Evolutionary conservation across 805 yeast species (phyloP).

Genomic region (Soucietia sequanensis): DNA sequence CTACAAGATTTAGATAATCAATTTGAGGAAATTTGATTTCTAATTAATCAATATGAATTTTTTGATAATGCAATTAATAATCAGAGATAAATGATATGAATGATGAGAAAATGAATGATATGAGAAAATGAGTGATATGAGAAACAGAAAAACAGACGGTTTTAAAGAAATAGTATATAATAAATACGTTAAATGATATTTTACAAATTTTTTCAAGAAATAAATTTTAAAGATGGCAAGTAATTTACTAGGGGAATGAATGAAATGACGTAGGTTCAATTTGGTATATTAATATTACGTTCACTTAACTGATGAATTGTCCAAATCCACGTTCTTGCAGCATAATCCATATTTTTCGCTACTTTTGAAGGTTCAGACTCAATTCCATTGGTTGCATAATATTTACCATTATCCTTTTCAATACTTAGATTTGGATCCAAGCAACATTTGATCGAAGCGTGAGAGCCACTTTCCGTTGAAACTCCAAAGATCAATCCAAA

Average conservation of each 20-base stretch:
- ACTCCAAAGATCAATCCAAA: conserved; percentile 72
- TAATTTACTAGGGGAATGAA: too few relatives aligned
- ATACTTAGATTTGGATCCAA: conserved; percentile 49
- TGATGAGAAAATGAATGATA: conserved; percentile 1
- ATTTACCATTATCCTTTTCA: conserved; percentile 67
- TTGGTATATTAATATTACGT: conserved; percentile 36
- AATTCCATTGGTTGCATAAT: conserved; percentile 59
- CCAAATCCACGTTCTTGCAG: conserved; percentile 79
- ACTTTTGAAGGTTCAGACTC: conserved; percentile 56
- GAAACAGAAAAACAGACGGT: neutral
- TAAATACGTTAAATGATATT: too few relatives aligned
- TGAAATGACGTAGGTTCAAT: conserved; percentile 2
- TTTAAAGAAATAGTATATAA: too few relatives aligned
- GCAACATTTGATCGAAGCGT: conserved; percentile 62
- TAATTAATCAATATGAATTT: too few relatives aligned
- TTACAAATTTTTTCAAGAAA: too few relatives aligned
- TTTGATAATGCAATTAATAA: neutral
- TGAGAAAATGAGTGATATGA: neutral
- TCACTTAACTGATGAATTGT: conserved; percentile 58
- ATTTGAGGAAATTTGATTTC: too few relatives aligned
- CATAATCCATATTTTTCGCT: conserved; percentile 56
- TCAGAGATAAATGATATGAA: too few relatives aligned
- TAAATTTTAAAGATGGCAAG: neutral
- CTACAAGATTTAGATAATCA: neutral
- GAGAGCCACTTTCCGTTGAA: conserved; percentile 67